phyloP scores from a whole-genome alignment of 208 protist genomes.

The Leishmania major region DNA sequence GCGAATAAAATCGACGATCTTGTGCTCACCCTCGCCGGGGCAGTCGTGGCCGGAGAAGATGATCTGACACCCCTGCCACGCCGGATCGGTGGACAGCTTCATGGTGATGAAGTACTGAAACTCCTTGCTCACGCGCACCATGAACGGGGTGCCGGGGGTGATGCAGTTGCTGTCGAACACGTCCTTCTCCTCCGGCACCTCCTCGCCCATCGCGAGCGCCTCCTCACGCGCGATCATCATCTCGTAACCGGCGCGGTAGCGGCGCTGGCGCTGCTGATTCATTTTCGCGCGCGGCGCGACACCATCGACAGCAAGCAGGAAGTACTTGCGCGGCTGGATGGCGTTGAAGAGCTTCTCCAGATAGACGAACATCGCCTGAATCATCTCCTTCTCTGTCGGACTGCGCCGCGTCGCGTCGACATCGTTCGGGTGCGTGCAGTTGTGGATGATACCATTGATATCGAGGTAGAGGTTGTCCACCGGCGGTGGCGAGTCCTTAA shows the following conservation, averaged over 20 bases:
- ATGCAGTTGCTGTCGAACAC: constrained; percentile 98
- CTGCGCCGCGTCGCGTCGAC: constrained; percentile 72
- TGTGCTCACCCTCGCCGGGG: constrained; percentile 99
- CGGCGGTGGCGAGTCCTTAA: constrained; percentile 87
- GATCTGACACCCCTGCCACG: constrained; percentile 94
- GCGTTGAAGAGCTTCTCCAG: constrained; percentile 97
- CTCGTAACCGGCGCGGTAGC: constrained; percentile 93
- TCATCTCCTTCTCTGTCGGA: constrained; percentile 96
- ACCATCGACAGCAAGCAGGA: constrained; percentile 98
- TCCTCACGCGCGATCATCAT: constrained; percentile 87
- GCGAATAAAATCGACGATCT: constrained; percentile 99
- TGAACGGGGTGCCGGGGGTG: constrained; percentile 98
- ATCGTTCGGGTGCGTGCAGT: constrained; percentile 97
- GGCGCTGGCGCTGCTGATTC: constrained; percentile 99
- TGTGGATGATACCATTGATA: constrained; percentile 99
- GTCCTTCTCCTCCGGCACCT: constrained; percentile 81
- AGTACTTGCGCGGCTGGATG: constrained; percentile 95
- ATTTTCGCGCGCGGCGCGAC: constrained; percentile 99
- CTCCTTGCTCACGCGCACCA: constrained; percentile 92
- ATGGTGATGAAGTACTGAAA: constrained; percentile 96
- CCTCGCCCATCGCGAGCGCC: constrained; percentile 59
- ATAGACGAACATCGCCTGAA: constrained; percentile 96
- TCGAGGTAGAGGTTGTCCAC: constrained; percentile 99
- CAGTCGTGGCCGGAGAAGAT: constrained; percentile 95
- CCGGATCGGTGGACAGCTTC: constrained; percentile 91